Evolutionary conservation across 1,139 yeast genomes (phyloP).

Genomic region (Yamadazyma trypodendri): DNA sequence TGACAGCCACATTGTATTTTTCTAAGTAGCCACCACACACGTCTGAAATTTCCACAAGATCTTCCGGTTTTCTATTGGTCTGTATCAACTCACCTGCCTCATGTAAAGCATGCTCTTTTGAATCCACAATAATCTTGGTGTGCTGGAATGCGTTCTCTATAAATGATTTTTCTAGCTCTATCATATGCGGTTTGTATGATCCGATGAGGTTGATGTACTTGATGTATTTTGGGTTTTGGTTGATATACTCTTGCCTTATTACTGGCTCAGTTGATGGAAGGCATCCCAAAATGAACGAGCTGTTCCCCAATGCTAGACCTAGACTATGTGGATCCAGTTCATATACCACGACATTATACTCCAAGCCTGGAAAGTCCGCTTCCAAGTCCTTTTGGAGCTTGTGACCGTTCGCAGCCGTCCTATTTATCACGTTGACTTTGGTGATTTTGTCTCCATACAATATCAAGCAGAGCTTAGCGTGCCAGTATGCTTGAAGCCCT

Average conservation of each 20-base stretch:
- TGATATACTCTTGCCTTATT: slow-evolving; percentile 36
- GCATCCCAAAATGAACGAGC: slow-evolving; percentile 56
- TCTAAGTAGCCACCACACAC: slow-evolving; percentile 15
- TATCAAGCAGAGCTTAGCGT: slow-evolving; percentile 44
- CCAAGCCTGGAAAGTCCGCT: slow-evolving; percentile 21
- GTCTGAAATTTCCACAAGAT: slow-evolving; percentile 48
- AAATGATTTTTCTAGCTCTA: slow-evolving; percentile 53
- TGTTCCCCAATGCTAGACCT: slow-evolving; percentile 24
- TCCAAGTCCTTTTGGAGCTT: slow-evolving; percentile 24
- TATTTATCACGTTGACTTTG: slow-evolving; percentile 46
- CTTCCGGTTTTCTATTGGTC: slow-evolving; percentile 31
- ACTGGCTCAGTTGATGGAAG: slow-evolving; percentile 54
- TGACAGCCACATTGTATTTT: slow-evolving; percentile 2
- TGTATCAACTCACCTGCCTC: slow-evolving; percentile 69
- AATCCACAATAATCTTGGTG: slow-evolving; percentile 55
- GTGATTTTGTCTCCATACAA: slow-evolving; percentile 30
- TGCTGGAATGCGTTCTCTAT: slow-evolving; percentile 28
- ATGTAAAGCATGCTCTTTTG: slow-evolving; percentile 50
- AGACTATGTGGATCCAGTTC: slow-evolving; percentile 13
- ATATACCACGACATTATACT: slow-evolving; percentile 23
- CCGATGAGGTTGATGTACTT: slow-evolving; percentile 63
- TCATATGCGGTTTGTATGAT: slow-evolving; percentile 68
- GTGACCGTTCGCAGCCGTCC: slow-evolving; percentile 44
- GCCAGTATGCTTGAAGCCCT: slow-evolving; percentile 74
- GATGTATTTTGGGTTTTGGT: slow-evolving; percentile 23